Evolutionary conservation across 176 grass and related monocot species (phyloP), one percentile per base, ranked within the genome.

Genomic region (Zizania latifolia): DNA sequence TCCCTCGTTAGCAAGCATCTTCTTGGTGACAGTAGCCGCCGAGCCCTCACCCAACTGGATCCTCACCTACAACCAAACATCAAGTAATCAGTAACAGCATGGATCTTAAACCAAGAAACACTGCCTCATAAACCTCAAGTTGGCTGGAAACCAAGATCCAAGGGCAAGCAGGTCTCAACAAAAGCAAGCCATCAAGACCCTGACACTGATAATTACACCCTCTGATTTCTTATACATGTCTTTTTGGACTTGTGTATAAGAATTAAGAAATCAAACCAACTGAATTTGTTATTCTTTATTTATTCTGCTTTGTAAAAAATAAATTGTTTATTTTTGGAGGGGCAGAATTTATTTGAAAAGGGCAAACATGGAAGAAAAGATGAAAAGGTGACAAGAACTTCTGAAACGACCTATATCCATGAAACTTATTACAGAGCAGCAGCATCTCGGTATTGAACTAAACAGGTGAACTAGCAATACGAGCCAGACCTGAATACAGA

Each of bases 1-100:
- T 32, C 92, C 92, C 10, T 82, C 92, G 29, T 79, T 75, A 39
- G 83, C 88, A 62, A 94, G 82, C 92, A 94, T 94, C 43, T 64
- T 91, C 70, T 86, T 94, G 39, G 92, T 86, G 37, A 91, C 88
- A 45, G 62, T 30, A 45, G 27, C 68, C 8, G 92, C 92, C 65
- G 92, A 91, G 50, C 92, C 92, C 76, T 94, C 88, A 0, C 92
- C 92, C 83, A 94, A 35, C 36, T 94, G 92, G 76, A 94, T 94
- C 62, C 77, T 94, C 37, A 94, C 92, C 92, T 94, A 74, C 29
- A 84, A 81, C 15, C 65, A 50, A 75, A 74, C 17, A 37, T 10
- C 7, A 71, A 77, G 14, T 16, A 67, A 10, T 23, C 36, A 39
- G 5, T 71, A 23, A 57, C 23, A 3, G 44, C 13, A 7, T 64